phyloP scores from a whole-genome alignment of 129 eudicot genomes.

The Artemisia tridentata region DNA sequence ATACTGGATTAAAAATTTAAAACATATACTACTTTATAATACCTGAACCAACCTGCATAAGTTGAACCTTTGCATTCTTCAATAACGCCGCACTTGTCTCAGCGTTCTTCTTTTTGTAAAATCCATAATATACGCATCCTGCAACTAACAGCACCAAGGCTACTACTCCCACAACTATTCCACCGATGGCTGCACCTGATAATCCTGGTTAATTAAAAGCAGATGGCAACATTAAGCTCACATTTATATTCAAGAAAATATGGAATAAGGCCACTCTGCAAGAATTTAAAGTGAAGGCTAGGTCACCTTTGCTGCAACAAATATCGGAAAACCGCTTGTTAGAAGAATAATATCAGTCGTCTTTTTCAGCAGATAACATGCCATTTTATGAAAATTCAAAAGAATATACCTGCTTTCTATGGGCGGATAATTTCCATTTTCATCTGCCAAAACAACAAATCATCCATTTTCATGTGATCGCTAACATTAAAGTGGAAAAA shows the following conservation, averaged over 20 bases:
- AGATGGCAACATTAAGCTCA: constrained; percentile 26
- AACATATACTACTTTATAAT: background rate
- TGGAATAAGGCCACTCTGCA: constrained; percentile 26
- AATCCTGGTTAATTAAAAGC: constrained; percentile 30
- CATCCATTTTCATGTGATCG: constrained; percentile 8
- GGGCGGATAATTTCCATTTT: constrained; percentile 56
- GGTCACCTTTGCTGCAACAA: too few species aligned
- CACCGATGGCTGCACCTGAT: constrained; percentile 56
- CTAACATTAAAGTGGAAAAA: background rate
- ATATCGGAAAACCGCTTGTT: constrained; percentile 13
- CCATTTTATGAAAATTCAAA: constrained; percentile 14
- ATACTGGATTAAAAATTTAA: background rate
- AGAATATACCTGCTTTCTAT: constrained; percentile 39
- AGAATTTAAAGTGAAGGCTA: too few species aligned
- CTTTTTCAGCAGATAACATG: background rate
- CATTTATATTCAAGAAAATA: constrained; percentile 17
- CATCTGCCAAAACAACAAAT: constrained; percentile 67
- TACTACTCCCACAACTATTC: constrained; percentile 51
- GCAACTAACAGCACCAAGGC: constrained; percentile 51
- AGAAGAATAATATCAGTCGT: background rate
- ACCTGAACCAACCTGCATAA: constrained; percentile 38
- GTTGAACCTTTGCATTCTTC: constrained; percentile 42
- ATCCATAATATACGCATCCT: constrained; percentile 42
- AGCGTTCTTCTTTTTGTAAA: constrained; percentile 47
- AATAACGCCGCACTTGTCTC: constrained; percentile 39